Evolutionary conservation across 2,329 filamentous ascomycete species (phyloP).

Genomic region (Parastagonospora avenae): DNA sequence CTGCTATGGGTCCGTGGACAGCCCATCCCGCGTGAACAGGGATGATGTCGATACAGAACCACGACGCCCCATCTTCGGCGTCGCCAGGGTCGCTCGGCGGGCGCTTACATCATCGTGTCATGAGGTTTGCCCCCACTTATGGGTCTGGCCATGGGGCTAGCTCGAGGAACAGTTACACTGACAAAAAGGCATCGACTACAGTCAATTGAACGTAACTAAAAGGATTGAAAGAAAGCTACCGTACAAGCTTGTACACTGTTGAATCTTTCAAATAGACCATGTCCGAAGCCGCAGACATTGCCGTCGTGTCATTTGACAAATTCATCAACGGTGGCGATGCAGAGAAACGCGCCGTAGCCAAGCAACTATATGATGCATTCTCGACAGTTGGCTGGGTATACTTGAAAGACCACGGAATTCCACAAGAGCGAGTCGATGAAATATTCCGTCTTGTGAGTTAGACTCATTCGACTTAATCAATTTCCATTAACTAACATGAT

Average conservation of each 20-base stretch:
- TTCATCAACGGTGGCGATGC: slow-evolving; percentile 28
- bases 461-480: background rate
- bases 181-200: too few relatives aligned
- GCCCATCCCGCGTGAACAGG: too few relatives aligned
- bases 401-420: slow-evolving; percentile 48
- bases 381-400: slow-evolving; percentile 51
- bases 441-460: slow-evolving; percentile 33
- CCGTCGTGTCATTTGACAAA: slow-evolving; percentile 29
- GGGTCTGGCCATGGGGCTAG: background rate
- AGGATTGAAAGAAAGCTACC: background rate
- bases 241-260: background rate
- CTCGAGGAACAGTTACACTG: background rate
- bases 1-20: too few relatives aligned
- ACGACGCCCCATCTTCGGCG: background rate
- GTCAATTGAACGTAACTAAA: too few relatives aligned
- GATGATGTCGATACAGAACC: too few relatives aligned
- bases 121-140: slow-evolving; percentile 1
- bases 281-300: slow-evolving; percentile 24
- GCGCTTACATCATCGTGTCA: background rate
- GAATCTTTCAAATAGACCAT: background rate
- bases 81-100: background rate
- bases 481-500: background rate
- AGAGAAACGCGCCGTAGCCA: slow-evolving; percentile 27
- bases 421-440: slow-evolving; percentile 37
- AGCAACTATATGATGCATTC: slow-evolving; percentile 46